A percentile compares a stretch with the other conserved stretches of the same genome.
These are phyloP conservation scores for Mangifera indica DNA, from an alignment of 345 rosid genomes.

Conservation along the genomic window DNA sequence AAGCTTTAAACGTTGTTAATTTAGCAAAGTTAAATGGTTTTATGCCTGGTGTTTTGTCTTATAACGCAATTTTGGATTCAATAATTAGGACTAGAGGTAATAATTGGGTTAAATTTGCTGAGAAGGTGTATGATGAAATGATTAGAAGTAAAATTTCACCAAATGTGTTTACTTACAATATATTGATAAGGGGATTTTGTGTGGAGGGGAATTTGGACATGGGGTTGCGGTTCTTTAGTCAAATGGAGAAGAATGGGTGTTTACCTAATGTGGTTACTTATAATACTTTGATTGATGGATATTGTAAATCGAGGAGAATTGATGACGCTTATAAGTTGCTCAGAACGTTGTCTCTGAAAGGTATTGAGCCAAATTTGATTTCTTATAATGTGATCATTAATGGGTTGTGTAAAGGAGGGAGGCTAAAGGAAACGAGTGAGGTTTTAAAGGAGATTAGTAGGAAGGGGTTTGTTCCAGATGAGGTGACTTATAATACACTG, in stretches of 20 bases:
- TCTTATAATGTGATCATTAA: slow-evolving; percentile 72
- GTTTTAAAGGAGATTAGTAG: slow-evolving; percentile 55
- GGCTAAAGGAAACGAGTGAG: slow-evolving; percentile 63
- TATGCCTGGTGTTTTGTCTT: slow-evolving; percentile 90
- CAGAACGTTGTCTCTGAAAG: slow-evolving; percentile 56
- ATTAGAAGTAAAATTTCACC: slow-evolving; percentile 52
- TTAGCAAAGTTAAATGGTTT: slow-evolving; percentile 65
- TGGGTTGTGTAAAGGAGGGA: slow-evolving; percentile 74
- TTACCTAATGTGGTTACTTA: slow-evolving; percentile 83
- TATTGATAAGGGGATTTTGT: slow-evolving; percentile 79
- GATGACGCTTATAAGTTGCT: slow-evolving; percentile 57
- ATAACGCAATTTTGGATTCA: slow-evolving; percentile 79
- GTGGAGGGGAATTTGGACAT: slow-evolving; percentile 63
- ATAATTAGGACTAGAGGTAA: slow-evolving; percentile 49
- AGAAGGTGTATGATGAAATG: slow-evolving; percentile 64
- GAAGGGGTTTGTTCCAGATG: slow-evolving; percentile 64
- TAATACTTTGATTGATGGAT: slow-evolving; percentile 70
- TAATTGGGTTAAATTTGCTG: slow-evolving; percentile 44
- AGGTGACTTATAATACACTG: slow-evolving; percentile 79
- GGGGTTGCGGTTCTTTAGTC: slow-evolving; percentile 48
- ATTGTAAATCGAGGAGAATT: slow-evolving; percentile 56
- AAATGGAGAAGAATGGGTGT: slow-evolving; percentile 70
- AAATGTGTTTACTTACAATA: slow-evolving; percentile 81
- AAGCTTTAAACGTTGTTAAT: slow-evolving; percentile 56
- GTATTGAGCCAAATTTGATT: slow-evolving; percentile 77